Evolutionary conservation across 2,329 filamentous ascomycete species (phyloP), one percentile per base, ranked within the genome.

Genomic region (Microdochium trichocladiopsis): DNA sequence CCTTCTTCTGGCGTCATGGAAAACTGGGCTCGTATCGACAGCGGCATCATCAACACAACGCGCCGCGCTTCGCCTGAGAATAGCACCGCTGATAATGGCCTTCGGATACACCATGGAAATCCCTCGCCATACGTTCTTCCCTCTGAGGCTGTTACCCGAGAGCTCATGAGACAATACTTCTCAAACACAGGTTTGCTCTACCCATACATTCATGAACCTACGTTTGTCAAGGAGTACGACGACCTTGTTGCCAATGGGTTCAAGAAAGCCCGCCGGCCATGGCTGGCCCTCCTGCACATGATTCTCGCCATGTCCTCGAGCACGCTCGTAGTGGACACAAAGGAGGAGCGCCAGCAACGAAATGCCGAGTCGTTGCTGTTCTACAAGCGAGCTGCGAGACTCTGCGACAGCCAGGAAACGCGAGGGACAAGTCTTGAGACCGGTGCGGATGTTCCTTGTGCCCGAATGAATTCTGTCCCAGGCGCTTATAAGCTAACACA

Each of bases 261-360:
- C 48, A 61, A 55, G 3, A 63, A 61, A 23, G 65, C 67, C 2
- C 61, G 69, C 12, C 65, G 66, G 50, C 68, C 69, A 2, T 73
- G 70, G 71, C 62, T 73, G 2, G 69, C 67, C 6, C 55, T 72
- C 21, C 57, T 73, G 1, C 72, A 73, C 52, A 68, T 72, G 36
- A 60, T 72, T 2, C 58, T 73, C 41, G 70, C 71, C 1, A 64
- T 73, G 56, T 63, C 67, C 2, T 9, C 33, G 18, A 64, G 60
- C 25, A 67, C 59, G 28, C 61, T 64, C 1, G 63, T 55, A 28
- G 55, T 61, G 21, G 59, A 60, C 48, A 55, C 48, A 8, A 54
- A 60, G 14, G 50, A 60, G 3, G 60, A 58, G 25, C 57, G 66
- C 3, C 58, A 63, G 31, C 58, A 66, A 33, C 63, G 69, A 18